Percentiles rank a stretch among this genome's conserved stretches.
phyloP scores from a whole-genome alignment of 306 rosid genomes.

The Malus sieversii region DNA sequence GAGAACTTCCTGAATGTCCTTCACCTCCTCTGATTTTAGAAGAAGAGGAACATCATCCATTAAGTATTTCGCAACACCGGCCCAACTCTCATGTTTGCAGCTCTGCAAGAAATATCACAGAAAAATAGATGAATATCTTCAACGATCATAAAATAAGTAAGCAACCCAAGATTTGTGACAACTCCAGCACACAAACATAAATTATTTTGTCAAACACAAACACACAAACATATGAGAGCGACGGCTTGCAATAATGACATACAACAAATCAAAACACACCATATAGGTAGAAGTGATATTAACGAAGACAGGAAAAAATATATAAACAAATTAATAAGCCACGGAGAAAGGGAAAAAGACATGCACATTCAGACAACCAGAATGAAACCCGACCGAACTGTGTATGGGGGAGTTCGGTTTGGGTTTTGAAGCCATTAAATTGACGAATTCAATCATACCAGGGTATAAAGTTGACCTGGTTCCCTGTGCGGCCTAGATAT shows the following conservation, averaged over 20 bases:
- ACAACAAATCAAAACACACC: background rate
- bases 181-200: background rate
- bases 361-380: background rate
- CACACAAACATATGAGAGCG: background rate
- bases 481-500: slow-evolving; percentile 78
- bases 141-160: background rate
- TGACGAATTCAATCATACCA: slow-evolving; percentile 42
- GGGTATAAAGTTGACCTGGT: slow-evolving; percentile 87
- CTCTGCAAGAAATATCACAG: slow-evolving; percentile 50
- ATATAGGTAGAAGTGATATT: background rate
- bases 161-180: slow-evolving; percentile 1
- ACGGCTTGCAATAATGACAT: background rate
- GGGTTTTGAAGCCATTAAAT: background rate
- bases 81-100: slow-evolving; percentile 96
- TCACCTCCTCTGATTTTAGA: slow-evolving; percentile 54
- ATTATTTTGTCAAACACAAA: background rate
- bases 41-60: slow-evolving; percentile 74
- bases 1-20: slow-evolving; percentile 50
- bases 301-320: background rate
- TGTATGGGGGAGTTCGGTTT: background rate
- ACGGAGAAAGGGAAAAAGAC: background rate
- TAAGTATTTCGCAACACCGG: slow-evolving; percentile 61
- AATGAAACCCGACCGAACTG: background rate
- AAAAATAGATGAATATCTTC: background rate
- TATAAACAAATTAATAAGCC: background rate